A percentile compares a stretch with the other conserved stretches of the same genome.
Conservation (phyloP, 306 rosid species). For the Lagenaria siceraria region DNA sequence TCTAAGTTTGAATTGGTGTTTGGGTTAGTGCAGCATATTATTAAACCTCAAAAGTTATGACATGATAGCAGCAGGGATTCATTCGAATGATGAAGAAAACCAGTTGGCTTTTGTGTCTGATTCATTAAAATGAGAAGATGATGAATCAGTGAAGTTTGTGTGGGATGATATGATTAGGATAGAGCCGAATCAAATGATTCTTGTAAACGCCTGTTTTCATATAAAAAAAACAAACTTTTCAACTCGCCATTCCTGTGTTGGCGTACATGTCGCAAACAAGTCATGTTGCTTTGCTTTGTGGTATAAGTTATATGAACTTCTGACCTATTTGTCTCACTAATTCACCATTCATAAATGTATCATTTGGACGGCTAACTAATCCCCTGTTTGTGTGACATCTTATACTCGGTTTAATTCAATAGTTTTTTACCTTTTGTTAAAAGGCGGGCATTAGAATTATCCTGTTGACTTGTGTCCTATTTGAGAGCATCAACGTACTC, state of each 20-base stretch:
- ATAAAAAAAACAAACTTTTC: background rate
- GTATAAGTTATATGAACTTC: constrained; percentile 9
- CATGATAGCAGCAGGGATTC: background rate
- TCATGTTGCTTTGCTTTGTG: background rate
- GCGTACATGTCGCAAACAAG: background rate
- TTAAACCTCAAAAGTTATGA: background rate
- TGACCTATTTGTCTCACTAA: background rate
- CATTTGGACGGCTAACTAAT: background rate
- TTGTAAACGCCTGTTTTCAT: background rate
- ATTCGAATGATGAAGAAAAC: background rate
- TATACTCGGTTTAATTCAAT: background rate
- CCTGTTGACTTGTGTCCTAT: too few species aligned
- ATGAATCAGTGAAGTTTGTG: background rate
- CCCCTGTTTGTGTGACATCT: background rate
- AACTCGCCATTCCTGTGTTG: background rate
- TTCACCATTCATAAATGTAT: constrained; percentile 1
- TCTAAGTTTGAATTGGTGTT: background rate
- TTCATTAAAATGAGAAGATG: background rate
- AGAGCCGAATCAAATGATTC: constrained; percentile 1
- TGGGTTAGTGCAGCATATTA: background rate
- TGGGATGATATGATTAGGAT: background rate
- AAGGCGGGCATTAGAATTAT: background rate
- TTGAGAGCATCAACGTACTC: too few species aligned
- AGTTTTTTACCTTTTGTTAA: background rate
- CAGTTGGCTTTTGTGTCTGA: background rate